Evolutionary conservation across 345 rosid genomes (phyloP).

Genomic region (Eucalyptus caleyi): DNA sequence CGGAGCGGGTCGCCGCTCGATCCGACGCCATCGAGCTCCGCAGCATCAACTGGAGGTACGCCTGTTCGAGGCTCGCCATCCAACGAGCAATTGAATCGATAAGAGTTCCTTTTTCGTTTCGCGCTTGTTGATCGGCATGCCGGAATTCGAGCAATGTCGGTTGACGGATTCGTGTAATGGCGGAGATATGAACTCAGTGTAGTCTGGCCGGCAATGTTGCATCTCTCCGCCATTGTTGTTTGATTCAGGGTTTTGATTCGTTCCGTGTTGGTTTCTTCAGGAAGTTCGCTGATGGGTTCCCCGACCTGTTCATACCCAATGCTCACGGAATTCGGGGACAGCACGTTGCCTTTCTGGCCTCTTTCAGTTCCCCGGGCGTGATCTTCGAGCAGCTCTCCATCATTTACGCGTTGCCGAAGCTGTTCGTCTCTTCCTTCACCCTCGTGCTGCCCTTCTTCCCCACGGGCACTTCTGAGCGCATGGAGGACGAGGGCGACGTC

Average conservation of each 20-base stretch:
- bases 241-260: background rate
- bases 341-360: constrained; percentile 87
- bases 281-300: constrained; percentile 91
- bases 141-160: background rate
- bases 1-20: constrained; percentile 55
- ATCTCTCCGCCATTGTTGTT: background rate
- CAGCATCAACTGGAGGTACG: constrained; percentile 79
- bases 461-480: constrained; percentile 94
- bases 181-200: fast-evolving
- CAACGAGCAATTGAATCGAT: background rate
- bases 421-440: constrained; percentile 85
- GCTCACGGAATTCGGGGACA: constrained; percentile 93
- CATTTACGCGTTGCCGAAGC: constrained; percentile 81
- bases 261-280: constrained; percentile 8
- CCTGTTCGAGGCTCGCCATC: background rate
- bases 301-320: constrained; percentile 86
- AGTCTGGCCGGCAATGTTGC: background rate
- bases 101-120: background rate
- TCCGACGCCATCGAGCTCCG: constrained; percentile 85
- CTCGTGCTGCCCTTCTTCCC: constrained; percentile 96
- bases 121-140: background rate
- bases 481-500: constrained; percentile 98
- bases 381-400: constrained; percentile 93
- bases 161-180: background rate
- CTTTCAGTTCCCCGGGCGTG: constrained; percentile 81